Base-by-base conservation (phyloP, 2,329 filamentous ascomycete species). In the Ascochyta lentis region DNA sequence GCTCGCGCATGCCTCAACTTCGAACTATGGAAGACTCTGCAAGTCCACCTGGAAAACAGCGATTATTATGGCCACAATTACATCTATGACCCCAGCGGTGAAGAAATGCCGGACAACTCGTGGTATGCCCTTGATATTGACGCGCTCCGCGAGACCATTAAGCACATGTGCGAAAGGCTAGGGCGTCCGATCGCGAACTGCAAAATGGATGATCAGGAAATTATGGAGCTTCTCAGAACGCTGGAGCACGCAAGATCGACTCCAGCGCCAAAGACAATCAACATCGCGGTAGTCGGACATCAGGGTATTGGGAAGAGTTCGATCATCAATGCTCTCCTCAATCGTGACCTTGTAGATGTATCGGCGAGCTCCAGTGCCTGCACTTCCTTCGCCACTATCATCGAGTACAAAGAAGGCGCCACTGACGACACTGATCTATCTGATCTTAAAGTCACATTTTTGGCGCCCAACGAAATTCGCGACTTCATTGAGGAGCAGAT, bases 261-360 rank as follows among this genome's bases (percentile, higher is more conserved):
- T 3, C 60, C 60, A 7, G 16, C 16, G 0, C 24, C 54, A 23
- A 59, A 16, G n/a, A 16, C 35, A 5, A 27, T 45, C 12, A 34
- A 19, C 5, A 13, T 65, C 4, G 63, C 58, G 1, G 19, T 61
- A 16, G 52, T 60, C 4, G 64, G 62, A 12, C 44, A 59, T 2
- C 60, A 66, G 9, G 56, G 60, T 0, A 23, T 49, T 2, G 64
- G 61, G 0, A 65, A 65, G 31, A 61, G 56, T 34, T 48, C 61
- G 1, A 7, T 49, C 0, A 49, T 60, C 33, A 66, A 60, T 34
- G 54, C 56, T 4, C 22, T 63, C 1, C 23, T 66, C 2, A 54
- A 56, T 8, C 55, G 59, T 8, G 19, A 48, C 2, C 38, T 66
- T 4, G 31, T 61, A 1, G 51, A 49, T 13, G 40, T 15, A 1